Evolutionary conservation across 495 filamentous ascomycete species (phyloP).

Genomic region (Cercophora scortea): DNA sequence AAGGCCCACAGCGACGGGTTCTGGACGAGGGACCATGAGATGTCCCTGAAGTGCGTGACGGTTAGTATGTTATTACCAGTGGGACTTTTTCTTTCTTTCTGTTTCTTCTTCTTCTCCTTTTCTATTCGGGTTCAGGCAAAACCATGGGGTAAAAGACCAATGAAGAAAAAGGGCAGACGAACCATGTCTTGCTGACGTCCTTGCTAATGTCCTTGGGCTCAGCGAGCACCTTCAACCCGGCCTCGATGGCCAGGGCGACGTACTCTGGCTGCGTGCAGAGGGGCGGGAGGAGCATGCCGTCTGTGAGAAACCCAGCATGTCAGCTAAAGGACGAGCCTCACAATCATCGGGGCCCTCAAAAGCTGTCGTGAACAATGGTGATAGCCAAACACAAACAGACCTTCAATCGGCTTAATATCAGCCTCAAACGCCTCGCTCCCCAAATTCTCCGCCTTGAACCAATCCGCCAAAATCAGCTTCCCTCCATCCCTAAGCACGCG

Average conservation of each 20-base stretch:
- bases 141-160: no score
- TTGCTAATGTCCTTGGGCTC: conserved; percentile 48
- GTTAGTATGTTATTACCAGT: no score
- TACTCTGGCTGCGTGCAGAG: conserved; percentile 44
- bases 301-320: conserved; percentile 11
- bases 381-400: no score
- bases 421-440: conserved; percentile 31
- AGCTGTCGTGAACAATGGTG: no score
- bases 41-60: conserved; percentile 35
- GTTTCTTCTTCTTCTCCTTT: no score
- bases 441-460: conserved; percentile 43
- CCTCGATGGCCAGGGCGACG: conserved; percentile 34
- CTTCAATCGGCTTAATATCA: conserved; percentile 51
- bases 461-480: conserved; percentile 49
- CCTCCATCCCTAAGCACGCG: conserved; percentile 32
- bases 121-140: conserved; percentile 1
- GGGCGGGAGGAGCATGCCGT: conserved; percentile 50
- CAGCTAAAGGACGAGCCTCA: background rate
- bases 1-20: conserved; percentile 51
- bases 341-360: background rate
- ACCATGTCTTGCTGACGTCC: conserved; percentile 52
- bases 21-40: conserved; percentile 51
- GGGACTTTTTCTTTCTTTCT: no score
- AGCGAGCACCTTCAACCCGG: conserved; percentile 33
- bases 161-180: conserved; percentile 20